A percentile compares a stretch with the other conserved stretches of the same genome.
These are phyloP conservation scores for Abortiporus biennis DNA, from an alignment of 1,284 basidiomycete genomes.

Conservation along the genomic window DNA sequence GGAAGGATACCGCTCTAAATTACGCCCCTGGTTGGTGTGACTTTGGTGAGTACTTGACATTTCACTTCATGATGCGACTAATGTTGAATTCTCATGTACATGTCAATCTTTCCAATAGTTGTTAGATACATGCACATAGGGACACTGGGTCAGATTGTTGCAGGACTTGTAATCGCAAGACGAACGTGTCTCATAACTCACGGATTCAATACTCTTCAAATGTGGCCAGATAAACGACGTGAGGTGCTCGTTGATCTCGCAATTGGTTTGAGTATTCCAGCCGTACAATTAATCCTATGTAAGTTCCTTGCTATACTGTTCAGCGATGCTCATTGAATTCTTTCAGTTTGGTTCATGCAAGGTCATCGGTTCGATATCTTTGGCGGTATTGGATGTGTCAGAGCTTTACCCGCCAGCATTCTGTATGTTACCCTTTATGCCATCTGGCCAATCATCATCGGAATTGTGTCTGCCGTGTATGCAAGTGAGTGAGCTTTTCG, in stretches of 20 bases:
- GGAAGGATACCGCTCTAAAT: constrained; percentile 27
- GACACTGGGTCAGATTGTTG: not conserved
- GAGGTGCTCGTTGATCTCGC: not conserved
- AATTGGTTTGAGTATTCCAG: constrained; percentile 1
- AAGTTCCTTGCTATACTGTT: not conserved
- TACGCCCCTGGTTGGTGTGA: constrained; percentile 36
- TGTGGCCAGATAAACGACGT: not conserved
- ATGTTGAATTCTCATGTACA: not conserved
- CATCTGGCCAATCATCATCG: constrained; percentile 22
- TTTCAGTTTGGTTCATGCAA: constrained; percentile 27
- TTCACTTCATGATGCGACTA: not conserved
- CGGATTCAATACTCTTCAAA: not conserved
- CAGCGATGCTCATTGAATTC: not conserved
- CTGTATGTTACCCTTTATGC: constrained; percentile 16
- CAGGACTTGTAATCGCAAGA: constrained; percentile 5
- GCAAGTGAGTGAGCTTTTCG: constrained; percentile 9
- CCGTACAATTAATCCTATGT: constrained; percentile 3
- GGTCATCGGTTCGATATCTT: constrained; percentile 30
- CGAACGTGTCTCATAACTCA: constrained; percentile 1
- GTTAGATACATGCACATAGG: not conserved
- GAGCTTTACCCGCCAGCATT: constrained; percentile 24
- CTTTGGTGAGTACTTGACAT: constrained; percentile 26
- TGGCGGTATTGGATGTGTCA: constrained; percentile 31
- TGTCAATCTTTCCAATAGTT: not conserved
- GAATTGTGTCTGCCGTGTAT: constrained; percentile 14